Evolutionary conservation across 805 yeast genomes (phyloP).

Genomic region (Saccharomycopsis sp.): DNA sequence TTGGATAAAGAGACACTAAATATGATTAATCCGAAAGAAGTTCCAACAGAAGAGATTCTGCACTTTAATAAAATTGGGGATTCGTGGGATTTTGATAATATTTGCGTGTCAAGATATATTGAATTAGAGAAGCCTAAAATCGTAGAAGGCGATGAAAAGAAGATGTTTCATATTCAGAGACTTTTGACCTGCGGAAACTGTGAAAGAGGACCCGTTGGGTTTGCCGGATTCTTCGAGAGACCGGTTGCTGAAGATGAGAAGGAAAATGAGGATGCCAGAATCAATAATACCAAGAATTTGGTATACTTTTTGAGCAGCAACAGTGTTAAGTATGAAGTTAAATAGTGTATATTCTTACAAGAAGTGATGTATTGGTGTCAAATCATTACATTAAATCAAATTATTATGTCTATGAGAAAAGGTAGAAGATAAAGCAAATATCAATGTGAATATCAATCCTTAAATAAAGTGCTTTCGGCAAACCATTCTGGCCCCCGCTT

Average conservation of each 20-base stretch:
- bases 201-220: conserved; percentile 73
- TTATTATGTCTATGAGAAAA: no score
- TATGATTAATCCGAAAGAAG: conserved; percentile 6
- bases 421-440: no score
- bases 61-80: conserved; percentile 43
- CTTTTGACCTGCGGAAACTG: conserved; percentile 68
- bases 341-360: neutral
- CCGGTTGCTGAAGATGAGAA: conserved; percentile 4
- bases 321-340: conserved; percentile 38
- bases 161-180: conserved; percentile 38
- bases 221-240: conserved; percentile 39
- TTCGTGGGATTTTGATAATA: conserved; percentile 75
- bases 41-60: neutral
- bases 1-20: conserved; percentile 8
- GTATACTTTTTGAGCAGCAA: conserved; percentile 39
- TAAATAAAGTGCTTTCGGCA: neutral
- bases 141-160: conserved; percentile 23
- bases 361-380: no score
- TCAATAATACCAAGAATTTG: conserved; percentile 34
- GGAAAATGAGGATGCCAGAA: conserved; percentile 20
- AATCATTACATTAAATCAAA: no score
- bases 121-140: conserved; percentile 23
- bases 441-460: neutral
- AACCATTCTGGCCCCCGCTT: neutral
- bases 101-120: conserved; percentile 54